Evolutionary conservation across 495 filamentous ascomycete genomes (phyloP).

Genomic region (Aspergillus cavernicola): DNA sequence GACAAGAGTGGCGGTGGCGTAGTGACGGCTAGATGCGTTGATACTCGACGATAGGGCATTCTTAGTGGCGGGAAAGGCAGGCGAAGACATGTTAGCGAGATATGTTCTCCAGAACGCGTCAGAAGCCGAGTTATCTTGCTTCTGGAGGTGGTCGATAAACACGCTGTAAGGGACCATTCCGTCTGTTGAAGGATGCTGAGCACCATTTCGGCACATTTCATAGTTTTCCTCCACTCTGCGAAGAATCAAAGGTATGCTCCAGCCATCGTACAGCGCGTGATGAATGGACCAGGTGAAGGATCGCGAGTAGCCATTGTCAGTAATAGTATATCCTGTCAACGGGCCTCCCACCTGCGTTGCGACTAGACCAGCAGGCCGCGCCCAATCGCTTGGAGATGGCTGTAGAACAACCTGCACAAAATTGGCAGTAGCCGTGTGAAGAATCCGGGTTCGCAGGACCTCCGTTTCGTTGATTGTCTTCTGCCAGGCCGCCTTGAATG

Average conservation of each 20-base stretch:
- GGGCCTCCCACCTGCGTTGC: constrained; percentile 44
- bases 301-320: constrained; percentile 25
- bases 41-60: constrained; percentile 22
- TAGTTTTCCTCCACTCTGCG: constrained; percentile 51
- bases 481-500: constrained; percentile 55
- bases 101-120: constrained; percentile 44
- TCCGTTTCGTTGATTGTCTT: constrained; percentile 41
- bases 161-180: constrained; percentile 28
- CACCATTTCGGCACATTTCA: background rate
- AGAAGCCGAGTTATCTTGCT: constrained; percentile 28
- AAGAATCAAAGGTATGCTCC: constrained; percentile 56
- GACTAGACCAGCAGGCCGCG: constrained; percentile 27
- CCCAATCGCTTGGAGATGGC: constrained; percentile 41
- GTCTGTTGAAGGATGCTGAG: constrained; percentile 5
- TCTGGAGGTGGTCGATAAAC: constrained; percentile 40
- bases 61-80: constrained; percentile 28
- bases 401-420: constrained; percentile 55
- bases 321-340: constrained; percentile 51
- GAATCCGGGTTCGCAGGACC: constrained; percentile 53
- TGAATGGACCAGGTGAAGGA: constrained; percentile 62
- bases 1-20: constrained; percentile 21
- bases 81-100: constrained; percentile 16
- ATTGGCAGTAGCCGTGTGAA: constrained; percentile 43
- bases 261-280: constrained; percentile 69
- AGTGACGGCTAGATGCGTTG: constrained; percentile 31